Conservation (phyloP, 202 grass and related monocot genomes). For the Cymbopogon flexuosus region DNA sequence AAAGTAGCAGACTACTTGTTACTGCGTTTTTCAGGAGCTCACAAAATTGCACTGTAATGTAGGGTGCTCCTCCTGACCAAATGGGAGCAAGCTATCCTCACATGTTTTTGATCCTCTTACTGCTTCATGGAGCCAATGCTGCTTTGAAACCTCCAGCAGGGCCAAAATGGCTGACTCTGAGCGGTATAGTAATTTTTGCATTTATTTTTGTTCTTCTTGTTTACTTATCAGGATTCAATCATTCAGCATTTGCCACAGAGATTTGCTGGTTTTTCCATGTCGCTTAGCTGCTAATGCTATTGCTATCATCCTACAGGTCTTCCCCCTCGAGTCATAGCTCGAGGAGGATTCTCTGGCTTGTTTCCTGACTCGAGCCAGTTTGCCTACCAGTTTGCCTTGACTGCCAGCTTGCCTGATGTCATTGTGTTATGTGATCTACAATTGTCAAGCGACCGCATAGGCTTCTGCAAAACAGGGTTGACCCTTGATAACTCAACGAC, state of each 20-base stretch:
- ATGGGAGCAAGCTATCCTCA: conserved; percentile 57
- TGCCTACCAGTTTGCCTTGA: conserved; percentile 66
- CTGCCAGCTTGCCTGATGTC: conserved; percentile 47
- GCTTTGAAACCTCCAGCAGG: conserved; percentile 31
- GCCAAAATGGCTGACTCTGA: conserved; percentile 73
- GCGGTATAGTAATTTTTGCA: conserved; percentile 37
- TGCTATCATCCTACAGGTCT: conserved; percentile 41
- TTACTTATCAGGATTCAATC: not conserved
- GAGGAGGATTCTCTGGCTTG: conserved; percentile 84
- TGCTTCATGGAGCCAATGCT: conserved; percentile 57
- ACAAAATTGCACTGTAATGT: conserved; percentile 10
- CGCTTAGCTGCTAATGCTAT: conserved; percentile 3
- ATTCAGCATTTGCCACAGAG: not conserved
- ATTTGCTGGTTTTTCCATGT: not conserved
- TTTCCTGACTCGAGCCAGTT: conserved; percentile 74
- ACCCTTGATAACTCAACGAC: conserved; percentile 74
- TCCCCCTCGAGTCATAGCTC: conserved; percentile 66
- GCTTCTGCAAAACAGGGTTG: conserved; percentile 57
- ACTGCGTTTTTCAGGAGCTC: not conserved
- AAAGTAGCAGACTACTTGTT: not conserved
- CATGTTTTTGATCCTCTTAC: conserved; percentile 46
- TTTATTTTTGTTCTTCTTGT: not conserved
- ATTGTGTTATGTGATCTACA: conserved; percentile 68
- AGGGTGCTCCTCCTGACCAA: conserved; percentile 58
- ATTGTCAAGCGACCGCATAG: conserved; percentile 59